Evolutionary conservation across 2,329 filamentous ascomycete genomes (phyloP), one percentile per base, ranked within the genome.

Genomic region (Trichoderma sp.): DNA sequence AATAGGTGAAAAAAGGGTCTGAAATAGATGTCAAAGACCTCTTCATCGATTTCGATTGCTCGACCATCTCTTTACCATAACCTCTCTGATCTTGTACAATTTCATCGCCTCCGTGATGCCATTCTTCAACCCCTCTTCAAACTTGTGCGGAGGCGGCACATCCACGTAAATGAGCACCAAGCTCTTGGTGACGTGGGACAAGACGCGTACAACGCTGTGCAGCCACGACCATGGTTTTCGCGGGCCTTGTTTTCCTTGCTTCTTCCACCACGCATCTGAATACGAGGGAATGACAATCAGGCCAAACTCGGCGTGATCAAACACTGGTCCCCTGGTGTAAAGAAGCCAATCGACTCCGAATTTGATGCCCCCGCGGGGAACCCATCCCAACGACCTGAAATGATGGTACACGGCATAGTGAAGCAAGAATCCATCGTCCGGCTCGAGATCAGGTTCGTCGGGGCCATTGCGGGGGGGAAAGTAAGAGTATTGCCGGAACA

Each of bases 291-390:
- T 77, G 51, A 99, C 88, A 28, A 95, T 84, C 54, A 97, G 82
- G 0, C 93, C 94, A 76, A 97, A 99, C 76, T 98, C 94, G 26
- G 96, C 96, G 77, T 99, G 96, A 26, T 93, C 90, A 78, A 99
- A 98, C 0, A 96, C 95, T 0, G 96, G 96, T 0, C 96, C 96
- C 24, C 94, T 90, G 68, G 93, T 90, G 80, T 99, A 99, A 8
- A 99, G 86, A n/a, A 99, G 83, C 83, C 93, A 97, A 79, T 99
- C 96, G 11, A 94, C 92, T 26, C 92, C 93, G 74, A 99, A 99
- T 77, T 99, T 99, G 77, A 97, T 90, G 43, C 96, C 96, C 5
- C 92, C 89, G 16, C 96, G 90, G 0, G 96, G 91, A 1, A 97
- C 93, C 95, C 96, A 99, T 28, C 96, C 96, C 0, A 98, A 84